Percentiles rank a stretch among this genome's conserved stretches.
Conservation (phyloP, 2,329 filamentous ascomycete species). For the Penicillium verrucosum region DNA sequence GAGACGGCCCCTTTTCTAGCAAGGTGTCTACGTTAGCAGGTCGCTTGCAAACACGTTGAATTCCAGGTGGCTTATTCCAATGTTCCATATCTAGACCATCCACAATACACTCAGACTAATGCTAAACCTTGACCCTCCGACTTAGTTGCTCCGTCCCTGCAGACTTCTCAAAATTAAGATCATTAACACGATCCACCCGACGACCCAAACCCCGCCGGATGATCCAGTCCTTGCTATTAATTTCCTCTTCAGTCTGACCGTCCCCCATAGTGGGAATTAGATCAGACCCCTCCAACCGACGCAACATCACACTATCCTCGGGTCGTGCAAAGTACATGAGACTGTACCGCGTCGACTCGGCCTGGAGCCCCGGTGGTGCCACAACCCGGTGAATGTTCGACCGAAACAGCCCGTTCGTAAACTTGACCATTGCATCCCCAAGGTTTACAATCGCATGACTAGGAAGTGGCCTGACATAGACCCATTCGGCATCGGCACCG, state of each 20-base stretch:
- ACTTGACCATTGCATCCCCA: conserved; percentile 46
- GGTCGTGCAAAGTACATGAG: conserved; percentile 56
- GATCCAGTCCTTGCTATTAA: conserved; percentile 45
- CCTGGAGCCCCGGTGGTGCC: conserved; percentile 49
- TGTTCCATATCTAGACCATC: not conserved
- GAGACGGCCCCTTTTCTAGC: not conserved
- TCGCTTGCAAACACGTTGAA: not conserved
- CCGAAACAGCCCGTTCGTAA: conserved; percentile 42
- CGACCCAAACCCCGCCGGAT: conserved; percentile 39
- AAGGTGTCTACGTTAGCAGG: no score
- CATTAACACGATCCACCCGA: conserved; percentile 27
- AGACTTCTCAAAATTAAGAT: conserved; percentile 33
- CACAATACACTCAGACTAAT: not conserved
- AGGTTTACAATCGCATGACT: conserved; percentile 48
- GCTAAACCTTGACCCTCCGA: conserved; percentile 29
- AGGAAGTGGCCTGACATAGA: conserved; percentile 52
- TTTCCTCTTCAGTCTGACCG: conserved; percentile 33
- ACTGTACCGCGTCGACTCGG: conserved; percentile 46
- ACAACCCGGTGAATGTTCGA: conserved; percentile 51
- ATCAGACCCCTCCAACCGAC: conserved; percentile 36
- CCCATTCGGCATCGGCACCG: conserved; percentile 44
- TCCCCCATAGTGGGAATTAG: conserved; percentile 33
- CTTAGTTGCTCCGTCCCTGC: conserved; percentile 36
- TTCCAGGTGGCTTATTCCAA: not conserved
- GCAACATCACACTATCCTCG: conserved; percentile 48